Evolutionary conservation across 2,329 filamentous ascomycete species (phyloP).

Genomic region (Aspergillus ochraceoroseus): DNA sequence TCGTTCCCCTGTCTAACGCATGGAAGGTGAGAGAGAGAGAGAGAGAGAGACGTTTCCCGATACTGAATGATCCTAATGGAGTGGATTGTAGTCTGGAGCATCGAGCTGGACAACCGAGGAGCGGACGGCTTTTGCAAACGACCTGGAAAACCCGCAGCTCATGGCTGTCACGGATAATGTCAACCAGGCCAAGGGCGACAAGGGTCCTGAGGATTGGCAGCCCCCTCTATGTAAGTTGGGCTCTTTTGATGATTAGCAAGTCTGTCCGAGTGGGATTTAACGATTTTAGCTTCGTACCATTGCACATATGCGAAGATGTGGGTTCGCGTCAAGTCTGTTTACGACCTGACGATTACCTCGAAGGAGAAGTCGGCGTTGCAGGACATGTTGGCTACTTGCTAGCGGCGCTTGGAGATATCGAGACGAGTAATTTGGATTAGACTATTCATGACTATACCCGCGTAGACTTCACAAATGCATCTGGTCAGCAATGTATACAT

Average conservation of each 20-base stretch:
- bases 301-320: conserved; percentile 75
- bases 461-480: no score
- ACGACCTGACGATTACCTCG: conserved; percentile 61
- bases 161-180: conserved; percentile 73
- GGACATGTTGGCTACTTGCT: conserved; percentile 63
- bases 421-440: no score
- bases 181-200: conserved; percentile 69
- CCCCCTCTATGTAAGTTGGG: conserved; percentile 57
- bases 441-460: no score
- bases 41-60: no score
- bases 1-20: conserved; percentile 75
- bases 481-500: no score
- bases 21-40: no score
- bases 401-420: conserved; percentile 2
- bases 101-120: conserved; percentile 63
- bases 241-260: no score
- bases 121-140: conserved; percentile 69
- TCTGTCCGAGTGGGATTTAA: no score
- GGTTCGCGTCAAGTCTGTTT: conserved; percentile 73
- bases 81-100: conserved; percentile 58
- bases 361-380: conserved; percentile 66
- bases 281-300: conserved; percentile 60
- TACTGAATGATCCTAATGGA: no score
- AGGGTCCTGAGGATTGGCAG: conserved; percentile 70
- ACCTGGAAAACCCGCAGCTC: conserved; percentile 69